These are phyloP conservation scores for Amphibolis antarctica DNA, from an alignment of 106 monocot genomes.

Conservation along the genomic window DNA sequence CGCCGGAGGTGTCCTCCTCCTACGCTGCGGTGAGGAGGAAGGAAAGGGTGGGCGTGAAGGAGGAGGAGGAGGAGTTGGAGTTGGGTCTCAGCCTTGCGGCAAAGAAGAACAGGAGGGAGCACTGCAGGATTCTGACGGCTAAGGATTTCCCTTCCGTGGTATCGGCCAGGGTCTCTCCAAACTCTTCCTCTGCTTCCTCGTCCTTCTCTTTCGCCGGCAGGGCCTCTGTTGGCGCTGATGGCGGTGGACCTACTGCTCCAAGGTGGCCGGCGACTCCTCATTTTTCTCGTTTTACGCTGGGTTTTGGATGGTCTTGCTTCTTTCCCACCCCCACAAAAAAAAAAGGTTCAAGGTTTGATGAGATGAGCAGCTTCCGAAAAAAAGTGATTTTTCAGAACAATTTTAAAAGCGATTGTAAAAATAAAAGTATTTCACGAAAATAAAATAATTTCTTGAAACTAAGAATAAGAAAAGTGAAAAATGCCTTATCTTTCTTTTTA, in stretches of 20 bases:
- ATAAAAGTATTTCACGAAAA: too few relatives aligned
- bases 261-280: constrained; percentile 16
- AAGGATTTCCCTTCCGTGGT: constrained; percentile 37
- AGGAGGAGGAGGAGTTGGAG: constrained; percentile 51
- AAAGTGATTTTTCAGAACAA: too few relatives aligned
- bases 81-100: constrained; percentile 66
- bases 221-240: constrained; percentile 4
- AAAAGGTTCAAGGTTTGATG: too few relatives aligned
- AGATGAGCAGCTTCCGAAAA: too few relatives aligned
- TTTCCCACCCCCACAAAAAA: background rate
- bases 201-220: constrained; percentile 21
- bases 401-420: too few relatives aligned
- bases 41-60: constrained; percentile 18
- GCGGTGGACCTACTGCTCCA: constrained; percentile 26
- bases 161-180: constrained; percentile 13
- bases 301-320: background rate
- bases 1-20: constrained; percentile 4
- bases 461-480: too few relatives aligned
- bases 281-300: too few relatives aligned
- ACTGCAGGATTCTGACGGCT: constrained; percentile 47
- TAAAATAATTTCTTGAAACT: too few relatives aligned
- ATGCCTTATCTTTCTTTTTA: too few relatives aligned
- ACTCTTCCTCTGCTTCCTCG: constrained; percentile 34
- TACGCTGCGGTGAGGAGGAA: constrained; percentile 1
- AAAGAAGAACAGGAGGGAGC: constrained; percentile 10